Evolutionary conservation across 106 monocot genomes (phyloP), one percentile per base, ranked within the genome.

Genomic region (Dendrobium officinale): DNA sequence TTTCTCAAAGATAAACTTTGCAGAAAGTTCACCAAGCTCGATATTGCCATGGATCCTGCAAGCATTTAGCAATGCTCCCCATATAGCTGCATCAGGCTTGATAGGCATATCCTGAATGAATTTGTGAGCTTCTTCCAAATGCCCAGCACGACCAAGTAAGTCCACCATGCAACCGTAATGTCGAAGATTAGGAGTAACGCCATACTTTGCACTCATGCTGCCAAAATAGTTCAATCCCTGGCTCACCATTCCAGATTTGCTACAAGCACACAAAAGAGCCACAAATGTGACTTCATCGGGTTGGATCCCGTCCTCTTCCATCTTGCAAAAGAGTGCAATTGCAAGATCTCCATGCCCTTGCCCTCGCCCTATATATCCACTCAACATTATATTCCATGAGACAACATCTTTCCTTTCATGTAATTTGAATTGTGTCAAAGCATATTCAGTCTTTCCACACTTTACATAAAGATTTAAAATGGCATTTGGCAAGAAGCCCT

Each of bases 81-180:
- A 98, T 3, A 98, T 85, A 2, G 91, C 91, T 70, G 82, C 85
- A 86, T 95, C 92, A 1, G 94, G 94, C 59, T 87, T 51, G 9
- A 95, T 78, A 26, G 92, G 94, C 94, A 98, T 92, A 31, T 88
- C 82, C 74, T 84, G 78, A 19, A 95, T 88, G 68, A 95, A 87
- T 9, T 79, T 58, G 37, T 85, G 81, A 0, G 98, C 98, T 81
- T 95, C 85, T 64, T 86, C 84, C 70, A 98, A 86, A 55, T 37
- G 77, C 15, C 98, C 98, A 1, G 85, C 86, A 11, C 92, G 92
- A 31, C 90, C 84, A 54, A 95, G 83, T 55, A 98, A 87, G 78
- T 98, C 94, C 64, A 98, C 98, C 86, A 95, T 86, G 84, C 92
- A 98, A 44, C 92, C 88, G 87, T 92, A 98, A 51, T 98, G 98